Evolutionary conservation across 805 yeast genomes (phyloP).

Genomic region (Lachancea meyersii): DNA sequence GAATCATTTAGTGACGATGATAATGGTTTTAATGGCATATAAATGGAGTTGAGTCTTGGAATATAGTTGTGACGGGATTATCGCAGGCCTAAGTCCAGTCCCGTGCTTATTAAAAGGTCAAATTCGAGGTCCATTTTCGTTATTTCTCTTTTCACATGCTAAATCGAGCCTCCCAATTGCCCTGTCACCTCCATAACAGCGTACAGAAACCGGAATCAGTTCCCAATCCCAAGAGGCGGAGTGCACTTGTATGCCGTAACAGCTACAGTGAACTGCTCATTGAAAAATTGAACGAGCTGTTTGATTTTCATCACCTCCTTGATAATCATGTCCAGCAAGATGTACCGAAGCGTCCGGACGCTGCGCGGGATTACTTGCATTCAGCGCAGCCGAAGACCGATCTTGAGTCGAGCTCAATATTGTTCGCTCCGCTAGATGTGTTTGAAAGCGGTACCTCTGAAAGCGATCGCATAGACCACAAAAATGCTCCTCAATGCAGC

Average conservation of each 20-base stretch:
- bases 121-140: too few relatives aligned
- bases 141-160: neutral
- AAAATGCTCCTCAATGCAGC: neutral
- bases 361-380: neutral
- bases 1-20: too few relatives aligned
- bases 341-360: neutral
- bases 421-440: neutral
- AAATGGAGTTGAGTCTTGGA: too few relatives aligned
- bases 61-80: neutral
- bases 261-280: neutral
- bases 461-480: neutral
- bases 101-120: too few relatives aligned
- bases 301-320: constrained; percentile 10
- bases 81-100: too few relatives aligned
- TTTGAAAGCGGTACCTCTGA: neutral
- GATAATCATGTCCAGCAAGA: neutral
- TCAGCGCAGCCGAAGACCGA: neutral
- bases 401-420: too few relatives aligned
- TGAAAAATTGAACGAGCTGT: constrained; percentile 10
- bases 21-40: too few relatives aligned
- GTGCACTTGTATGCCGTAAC: neutral
- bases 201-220: neutral
- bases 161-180: neutral
- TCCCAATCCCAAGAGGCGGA: neutral
- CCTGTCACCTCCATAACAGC: neutral